These are phyloP conservation scores for Colletotrichum sp. DNA, from an alignment of 2,329 filamentous ascomycete species.

Conservation along the genomic window DNA sequence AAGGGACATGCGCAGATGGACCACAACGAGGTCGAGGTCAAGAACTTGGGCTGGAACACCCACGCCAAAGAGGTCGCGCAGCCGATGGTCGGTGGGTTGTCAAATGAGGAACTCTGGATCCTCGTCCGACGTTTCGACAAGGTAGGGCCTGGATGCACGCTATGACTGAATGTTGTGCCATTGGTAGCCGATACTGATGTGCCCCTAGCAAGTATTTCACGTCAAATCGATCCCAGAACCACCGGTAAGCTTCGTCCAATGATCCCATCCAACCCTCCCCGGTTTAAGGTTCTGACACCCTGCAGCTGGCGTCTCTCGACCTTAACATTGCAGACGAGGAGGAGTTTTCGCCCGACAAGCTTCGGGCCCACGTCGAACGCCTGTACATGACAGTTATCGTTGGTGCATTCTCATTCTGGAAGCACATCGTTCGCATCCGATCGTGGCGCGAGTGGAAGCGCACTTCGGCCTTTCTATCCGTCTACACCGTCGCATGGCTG, in stretches of 20 bases:
- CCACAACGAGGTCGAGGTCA: constrained; percentile 60
- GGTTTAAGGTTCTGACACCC: not conserved
- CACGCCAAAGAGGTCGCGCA: constrained; percentile 57
- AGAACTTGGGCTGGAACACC: constrained; percentile 74
- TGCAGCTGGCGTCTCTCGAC: constrained; percentile 69
- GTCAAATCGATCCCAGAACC: constrained; percentile 67
- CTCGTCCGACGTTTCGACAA: constrained; percentile 78
- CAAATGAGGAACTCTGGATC: constrained; percentile 77
- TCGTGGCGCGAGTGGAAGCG: constrained; percentile 79
- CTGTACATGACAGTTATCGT: constrained; percentile 82
- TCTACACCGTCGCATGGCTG: constrained; percentile 71
- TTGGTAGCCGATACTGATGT: constrained; percentile 35
- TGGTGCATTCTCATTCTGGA: constrained; percentile 67
- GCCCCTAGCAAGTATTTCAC: constrained; percentile 57
- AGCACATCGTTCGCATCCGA: constrained; percentile 77
- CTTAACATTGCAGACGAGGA: constrained; percentile 83
- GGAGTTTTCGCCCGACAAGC: constrained; percentile 84
- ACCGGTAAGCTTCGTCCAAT: constrained; percentile 38
- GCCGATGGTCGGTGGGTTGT: constrained; percentile 70
- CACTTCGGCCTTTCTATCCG: constrained; percentile 65
- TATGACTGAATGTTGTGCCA: constrained; percentile 13
- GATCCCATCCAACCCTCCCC: constrained; percentile 36
- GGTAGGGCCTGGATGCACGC: not conserved
- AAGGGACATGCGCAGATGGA: constrained; percentile 52
- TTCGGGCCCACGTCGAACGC: constrained; percentile 78